Evolutionary conservation across 108 stramenopile species (phyloP).

Genomic region (Fistulifera pelliculosa): DNA sequence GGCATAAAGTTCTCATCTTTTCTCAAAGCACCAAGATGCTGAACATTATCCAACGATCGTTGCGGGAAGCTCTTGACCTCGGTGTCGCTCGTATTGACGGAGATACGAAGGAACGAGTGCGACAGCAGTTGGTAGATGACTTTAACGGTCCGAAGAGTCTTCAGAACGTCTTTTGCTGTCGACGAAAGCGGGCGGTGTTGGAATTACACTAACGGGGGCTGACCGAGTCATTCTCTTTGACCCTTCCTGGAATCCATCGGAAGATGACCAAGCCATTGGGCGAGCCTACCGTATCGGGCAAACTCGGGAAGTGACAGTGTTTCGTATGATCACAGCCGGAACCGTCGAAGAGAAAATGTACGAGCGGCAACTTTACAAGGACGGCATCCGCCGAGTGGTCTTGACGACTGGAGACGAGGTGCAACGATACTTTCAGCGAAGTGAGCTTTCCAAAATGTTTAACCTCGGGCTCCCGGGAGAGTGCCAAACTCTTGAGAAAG

Average conservation of each 20-base stretch:
- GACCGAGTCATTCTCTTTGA: constrained; percentile 80
- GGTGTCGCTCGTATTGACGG: constrained; percentile 84
- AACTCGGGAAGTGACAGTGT: constrained; percentile 83
- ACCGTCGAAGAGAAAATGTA: constrained; percentile 90
- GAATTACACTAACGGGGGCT: constrained; percentile 78
- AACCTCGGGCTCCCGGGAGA: constrained; percentile 45
- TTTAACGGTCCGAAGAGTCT: constrained; percentile 73
- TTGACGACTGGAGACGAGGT: constrained; percentile 43
- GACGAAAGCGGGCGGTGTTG: constrained; percentile 57
- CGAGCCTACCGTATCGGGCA: constrained; percentile 91
- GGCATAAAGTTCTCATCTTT: constrained; percentile 85
- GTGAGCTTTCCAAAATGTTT: constrained; percentile 61
- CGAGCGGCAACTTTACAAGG: constrained; percentile 76
- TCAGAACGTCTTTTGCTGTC: constrained; percentile 68
- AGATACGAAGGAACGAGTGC: constrained; percentile 61
- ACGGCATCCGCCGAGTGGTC: constrained; percentile 65
- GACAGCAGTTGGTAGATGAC: constrained; percentile 80
- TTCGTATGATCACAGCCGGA: constrained; percentile 89
- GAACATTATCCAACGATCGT: constrained; percentile 68
- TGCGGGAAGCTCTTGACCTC: background rate
- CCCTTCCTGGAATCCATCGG: constrained; percentile 49
- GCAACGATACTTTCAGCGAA: constrained; percentile 53
- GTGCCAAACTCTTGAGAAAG: constrained; percentile 51
- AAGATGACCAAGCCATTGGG: constrained; percentile 90
- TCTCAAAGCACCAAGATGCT: constrained; percentile 91